Evolutionary conservation across 768 basidiomycete genomes (phyloP).

Genomic region (Termitomyces sp.): DNA sequence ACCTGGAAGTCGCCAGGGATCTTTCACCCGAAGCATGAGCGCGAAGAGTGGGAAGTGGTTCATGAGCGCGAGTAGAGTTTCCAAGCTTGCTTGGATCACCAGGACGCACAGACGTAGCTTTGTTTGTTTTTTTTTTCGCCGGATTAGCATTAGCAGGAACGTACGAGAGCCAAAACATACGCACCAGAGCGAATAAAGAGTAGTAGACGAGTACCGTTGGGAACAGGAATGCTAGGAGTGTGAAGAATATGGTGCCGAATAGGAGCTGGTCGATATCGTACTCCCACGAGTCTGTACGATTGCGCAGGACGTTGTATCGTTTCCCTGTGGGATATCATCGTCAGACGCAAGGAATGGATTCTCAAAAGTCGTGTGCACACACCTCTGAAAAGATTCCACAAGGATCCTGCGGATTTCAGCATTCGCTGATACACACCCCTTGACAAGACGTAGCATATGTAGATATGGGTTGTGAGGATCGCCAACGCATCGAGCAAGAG

Average conservation of each 20-base stretch:
- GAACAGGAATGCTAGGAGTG: constrained; percentile 56
- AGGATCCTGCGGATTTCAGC: constrained; percentile 50
- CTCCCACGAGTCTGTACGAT: constrained; percentile 84
- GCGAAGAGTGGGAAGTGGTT: constrained; percentile 93
- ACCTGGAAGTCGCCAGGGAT: constrained; percentile 82
- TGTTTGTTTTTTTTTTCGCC: neutral
- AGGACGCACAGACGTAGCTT: constrained; percentile 55
- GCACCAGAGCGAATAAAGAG: constrained; percentile 66
- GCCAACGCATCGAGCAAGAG: constrained; percentile 61
- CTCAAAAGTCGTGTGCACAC: neutral
- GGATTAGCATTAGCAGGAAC: constrained; percentile 5
- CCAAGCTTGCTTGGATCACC: constrained; percentile 53
- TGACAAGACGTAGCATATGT: constrained; percentile 62
- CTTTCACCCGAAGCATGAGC: constrained; percentile 77
- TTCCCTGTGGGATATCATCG: constrained; percentile 53
- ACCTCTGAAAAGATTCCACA: constrained; percentile 94
- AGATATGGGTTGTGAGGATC: constrained; percentile 67
- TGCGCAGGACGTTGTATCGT: constrained; percentile 79
- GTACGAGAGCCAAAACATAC: constrained; percentile 37
- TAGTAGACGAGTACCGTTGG: constrained; percentile 90
- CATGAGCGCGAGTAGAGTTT: constrained; percentile 70
- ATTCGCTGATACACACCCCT: constrained; percentile 57
- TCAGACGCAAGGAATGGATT: neutral
- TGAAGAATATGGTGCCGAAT: constrained; percentile 90
- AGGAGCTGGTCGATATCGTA: constrained; percentile 93